Evolutionary conservation across 2,329 filamentous ascomycete genomes (phyloP).

Genomic region (Pyricularia sp.): DNA sequence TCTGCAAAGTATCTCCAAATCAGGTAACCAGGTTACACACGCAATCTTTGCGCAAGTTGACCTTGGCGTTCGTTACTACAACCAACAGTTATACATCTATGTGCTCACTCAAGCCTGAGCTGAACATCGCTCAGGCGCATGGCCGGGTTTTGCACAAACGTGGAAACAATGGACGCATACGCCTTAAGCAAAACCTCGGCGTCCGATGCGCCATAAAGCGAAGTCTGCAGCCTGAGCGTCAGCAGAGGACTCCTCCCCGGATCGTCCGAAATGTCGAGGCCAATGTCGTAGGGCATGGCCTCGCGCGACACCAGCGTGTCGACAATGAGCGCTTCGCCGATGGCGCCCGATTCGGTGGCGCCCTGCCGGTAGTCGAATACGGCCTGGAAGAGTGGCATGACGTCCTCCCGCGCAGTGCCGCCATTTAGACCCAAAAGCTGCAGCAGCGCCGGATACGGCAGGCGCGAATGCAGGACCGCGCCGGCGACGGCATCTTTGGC

Average conservation of each 20-base stretch:
- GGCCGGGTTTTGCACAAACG: background rate
- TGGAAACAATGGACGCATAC: background rate
- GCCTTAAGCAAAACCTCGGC: background rate
- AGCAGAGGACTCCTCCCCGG: background rate
- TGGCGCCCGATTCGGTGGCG: background rate
- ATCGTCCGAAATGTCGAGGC: background rate
- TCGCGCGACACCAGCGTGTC: background rate
- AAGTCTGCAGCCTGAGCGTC: background rate
- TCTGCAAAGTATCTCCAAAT: too few relatives aligned
- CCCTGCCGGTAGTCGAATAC: conserved; percentile 4
- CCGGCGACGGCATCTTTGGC: background rate
- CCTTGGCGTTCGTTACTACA: too few relatives aligned
- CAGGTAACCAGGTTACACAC: too few relatives aligned
- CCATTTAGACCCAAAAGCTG: background rate
- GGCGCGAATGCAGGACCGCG: background rate
- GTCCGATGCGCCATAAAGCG: background rate
- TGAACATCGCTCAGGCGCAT: background rate
- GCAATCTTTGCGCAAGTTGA: too few relatives aligned
- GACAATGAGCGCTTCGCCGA: background rate
- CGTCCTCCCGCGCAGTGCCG: background rate
- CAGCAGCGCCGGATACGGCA: background rate
- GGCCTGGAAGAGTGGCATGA: conserved; percentile 3
- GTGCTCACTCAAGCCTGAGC: too few relatives aligned
- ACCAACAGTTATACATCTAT: too few relatives aligned
- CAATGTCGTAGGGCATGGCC: background rate